Evolutionary conservation across 129 eudicot genomes (phyloP), one percentile per base, ranked within the genome.

Genomic region (Tagetes erecta): DNA sequence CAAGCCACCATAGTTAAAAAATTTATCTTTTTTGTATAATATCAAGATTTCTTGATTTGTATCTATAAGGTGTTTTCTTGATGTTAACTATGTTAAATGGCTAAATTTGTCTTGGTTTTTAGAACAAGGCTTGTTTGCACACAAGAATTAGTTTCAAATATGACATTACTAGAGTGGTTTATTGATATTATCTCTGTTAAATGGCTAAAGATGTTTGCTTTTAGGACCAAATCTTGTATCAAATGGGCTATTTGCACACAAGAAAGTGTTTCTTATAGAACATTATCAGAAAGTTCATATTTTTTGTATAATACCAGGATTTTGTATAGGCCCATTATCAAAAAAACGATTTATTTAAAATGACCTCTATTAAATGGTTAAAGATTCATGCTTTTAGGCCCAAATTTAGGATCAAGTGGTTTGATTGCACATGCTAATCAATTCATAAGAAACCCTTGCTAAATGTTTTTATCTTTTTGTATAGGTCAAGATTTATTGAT

Each of bases 401-500:
- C 60, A n/a, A 56, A 44, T 5, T 7, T 71, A 46, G 46, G 31
- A 57, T 11, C 57, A 57, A 13, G 20, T 20, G 38, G 40, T 38
- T 53, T 20, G 37, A 50, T 52, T 52, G 37, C 46, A 38, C 39
- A 20, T 39, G 53, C 0, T 0, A 33, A 49, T 33, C 20, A 6
- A 64, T 72, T 31, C 13, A 9, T 13, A 6, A 44, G 68, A 42
- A 9, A 44, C 35, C 57, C 58, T 63, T 56, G 1, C n/a, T 71
- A 53, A 41, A 31, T 39, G 41, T 42, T 42, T 44, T 73, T 7
- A 33, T 36, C 27, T 64, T 39, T 70, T 35, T 62, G 67, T 3
- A 37, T 5, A 11, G 42, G 37, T 49, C 71, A 49, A 64, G 66
- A 52, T 75, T 75, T 39, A 33, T 50, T 53, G 0, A 20, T 64